Evolutionary conservation across 768 basidiomycete genomes (phyloP).

Genomic region (Dendrothele bispora): DNA sequence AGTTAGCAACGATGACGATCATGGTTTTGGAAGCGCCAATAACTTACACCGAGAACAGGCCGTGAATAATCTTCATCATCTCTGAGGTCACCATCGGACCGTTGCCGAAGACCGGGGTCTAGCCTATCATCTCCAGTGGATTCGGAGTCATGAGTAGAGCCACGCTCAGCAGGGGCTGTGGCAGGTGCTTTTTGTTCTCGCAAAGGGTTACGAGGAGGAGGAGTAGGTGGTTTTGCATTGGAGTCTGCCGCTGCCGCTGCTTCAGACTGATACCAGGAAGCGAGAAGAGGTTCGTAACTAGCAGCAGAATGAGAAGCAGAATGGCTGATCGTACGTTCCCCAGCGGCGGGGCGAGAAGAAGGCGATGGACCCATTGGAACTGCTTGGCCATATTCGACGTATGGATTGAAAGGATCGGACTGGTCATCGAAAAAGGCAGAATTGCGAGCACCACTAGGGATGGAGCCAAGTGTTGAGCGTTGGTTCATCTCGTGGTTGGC

Average conservation of each 20-base stretch:
- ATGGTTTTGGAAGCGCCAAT: too few relatives aligned
- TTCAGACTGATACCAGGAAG: slow-evolving; percentile 35
- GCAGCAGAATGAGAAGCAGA: slow-evolving; percentile 50
- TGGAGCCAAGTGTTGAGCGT: slow-evolving; percentile 37
- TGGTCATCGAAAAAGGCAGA: slow-evolving; percentile 40
- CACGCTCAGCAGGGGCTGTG: not conserved
- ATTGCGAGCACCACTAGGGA: slow-evolving; percentile 28
- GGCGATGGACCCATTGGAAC: slow-evolving; percentile 20
- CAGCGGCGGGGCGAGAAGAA: slow-evolving; percentile 27
- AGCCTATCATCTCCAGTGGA: slow-evolving; percentile 40
- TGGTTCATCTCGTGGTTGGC: slow-evolving; percentile 37
- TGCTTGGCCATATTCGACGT: slow-evolving; percentile 40
- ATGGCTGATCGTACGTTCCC: slow-evolving; percentile 32
- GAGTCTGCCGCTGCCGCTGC: slow-evolving; percentile 17
- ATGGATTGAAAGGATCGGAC: slow-evolving; percentile 51
- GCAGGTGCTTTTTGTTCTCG: slow-evolving; percentile 19
- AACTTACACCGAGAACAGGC: slow-evolving; percentile 53
- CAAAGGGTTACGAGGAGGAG: slow-evolving; percentile 36
- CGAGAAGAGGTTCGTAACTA: slow-evolving; percentile 62
- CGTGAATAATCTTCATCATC: slow-evolving; percentile 61
- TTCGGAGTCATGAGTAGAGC: slow-evolving; percentile 32
- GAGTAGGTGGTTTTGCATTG: slow-evolving; percentile 22
- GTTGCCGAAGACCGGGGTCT: slow-evolving; percentile 42
- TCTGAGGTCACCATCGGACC: slow-evolving; percentile 21
- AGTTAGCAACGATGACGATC: too few relatives aligned